Conservation (phyloP, 2,329 filamentous ascomycete genomes). For the Fusarium devonianum region DNA sequence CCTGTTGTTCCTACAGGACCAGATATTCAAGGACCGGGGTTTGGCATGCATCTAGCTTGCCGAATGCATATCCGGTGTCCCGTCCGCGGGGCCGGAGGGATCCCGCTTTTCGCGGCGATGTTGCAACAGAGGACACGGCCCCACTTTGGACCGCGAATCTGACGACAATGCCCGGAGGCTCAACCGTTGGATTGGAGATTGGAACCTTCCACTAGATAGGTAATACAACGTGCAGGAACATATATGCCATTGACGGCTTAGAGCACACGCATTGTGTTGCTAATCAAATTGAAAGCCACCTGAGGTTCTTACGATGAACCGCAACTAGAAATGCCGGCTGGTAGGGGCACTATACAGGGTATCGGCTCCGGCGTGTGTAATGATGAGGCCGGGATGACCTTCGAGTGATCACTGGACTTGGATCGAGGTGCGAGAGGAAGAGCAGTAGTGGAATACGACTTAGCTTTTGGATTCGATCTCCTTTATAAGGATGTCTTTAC, state of each 20-base stretch:
- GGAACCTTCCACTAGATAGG: too few relatives aligned
- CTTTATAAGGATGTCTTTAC: too few relatives aligned
- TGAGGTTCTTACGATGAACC: too few relatives aligned
- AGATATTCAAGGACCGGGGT: neutral
- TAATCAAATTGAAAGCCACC: too few relatives aligned
- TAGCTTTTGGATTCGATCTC: neutral
- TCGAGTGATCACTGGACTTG: too few relatives aligned
- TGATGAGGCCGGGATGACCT: slow-evolving; percentile 14
- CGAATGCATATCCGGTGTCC: neutral
- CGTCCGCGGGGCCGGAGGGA: neutral
- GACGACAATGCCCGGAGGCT: neutral
- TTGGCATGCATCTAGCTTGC: neutral
- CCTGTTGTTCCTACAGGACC: neutral
- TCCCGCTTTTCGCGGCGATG: slow-evolving; percentile 7
- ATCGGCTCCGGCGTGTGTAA: slow-evolving; percentile 5
- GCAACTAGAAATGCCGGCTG: too few relatives aligned
- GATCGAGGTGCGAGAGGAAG: too few relatives aligned
- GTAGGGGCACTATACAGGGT: slow-evolving; percentile 6
- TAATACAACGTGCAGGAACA: too few relatives aligned
- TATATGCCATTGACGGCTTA: too few relatives aligned
- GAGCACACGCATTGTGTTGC: too few relatives aligned
- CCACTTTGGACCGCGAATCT: slow-evolving; percentile 3
- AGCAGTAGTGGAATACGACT: too few relatives aligned
- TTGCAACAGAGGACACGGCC: neutral
- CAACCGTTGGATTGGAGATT: neutral